phyloP scores from a whole-genome alignment of 768 basidiomycete species.

The Lentinula sp. region DNA sequence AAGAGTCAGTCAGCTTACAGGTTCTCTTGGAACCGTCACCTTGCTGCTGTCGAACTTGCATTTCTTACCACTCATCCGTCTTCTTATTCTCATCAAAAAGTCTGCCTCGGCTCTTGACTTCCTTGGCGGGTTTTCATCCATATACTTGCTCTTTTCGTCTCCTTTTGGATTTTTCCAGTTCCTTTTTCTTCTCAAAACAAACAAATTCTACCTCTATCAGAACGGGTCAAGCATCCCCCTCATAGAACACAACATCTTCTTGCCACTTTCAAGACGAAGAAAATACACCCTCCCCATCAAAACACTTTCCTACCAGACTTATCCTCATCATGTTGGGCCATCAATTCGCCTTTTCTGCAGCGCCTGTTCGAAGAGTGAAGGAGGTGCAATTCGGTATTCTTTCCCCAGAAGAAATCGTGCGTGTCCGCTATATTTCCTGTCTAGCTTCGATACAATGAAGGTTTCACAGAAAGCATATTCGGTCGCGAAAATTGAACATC shows the following conservation, averaged over 20 bases:
- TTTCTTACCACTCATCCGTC: not conserved
- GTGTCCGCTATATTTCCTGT: conserved; percentile 22
- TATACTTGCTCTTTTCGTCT: not conserved
- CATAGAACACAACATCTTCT: not conserved
- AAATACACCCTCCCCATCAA: not conserved
- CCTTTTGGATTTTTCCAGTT: not conserved
- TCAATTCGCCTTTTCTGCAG: conserved; percentile 88
- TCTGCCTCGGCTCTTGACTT: not conserved
- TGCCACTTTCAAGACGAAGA: not conserved
- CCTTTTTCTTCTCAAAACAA: not conserved
- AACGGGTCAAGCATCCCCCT: not conserved
- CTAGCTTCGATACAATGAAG: conserved; percentile 12
- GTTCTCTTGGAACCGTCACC: conserved; percentile 3
- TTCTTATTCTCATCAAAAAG: not conserved
- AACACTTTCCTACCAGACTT: not conserved
- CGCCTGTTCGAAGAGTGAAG: conserved; percentile 91
- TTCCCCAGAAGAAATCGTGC: conserved; percentile 96
- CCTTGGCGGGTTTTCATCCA: not conserved
- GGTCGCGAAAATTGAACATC: conserved; percentile 97
- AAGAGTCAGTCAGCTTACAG: not conserved
- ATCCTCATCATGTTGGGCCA: conserved; percentile 67
- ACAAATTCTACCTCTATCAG: not conserved
- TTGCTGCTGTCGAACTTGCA: not conserved
- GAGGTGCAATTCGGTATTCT: conserved; percentile 99
- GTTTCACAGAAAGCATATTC: conserved; percentile 89